phyloP scores from a whole-genome alignment of 1,284 basidiomycete genomes.

The Peniophora sp. region DNA sequence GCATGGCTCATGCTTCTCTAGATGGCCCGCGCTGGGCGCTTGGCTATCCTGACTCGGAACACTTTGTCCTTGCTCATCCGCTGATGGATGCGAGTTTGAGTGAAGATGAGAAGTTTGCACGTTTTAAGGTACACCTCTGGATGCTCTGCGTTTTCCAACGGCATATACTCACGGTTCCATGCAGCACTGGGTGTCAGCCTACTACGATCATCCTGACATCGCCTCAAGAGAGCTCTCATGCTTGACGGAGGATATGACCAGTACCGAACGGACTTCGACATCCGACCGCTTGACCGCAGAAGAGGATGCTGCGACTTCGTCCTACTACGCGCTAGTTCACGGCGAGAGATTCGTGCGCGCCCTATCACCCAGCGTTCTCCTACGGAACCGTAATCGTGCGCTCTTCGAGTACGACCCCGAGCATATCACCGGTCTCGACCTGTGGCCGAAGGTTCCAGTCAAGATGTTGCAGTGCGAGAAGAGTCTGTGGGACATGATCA shows the following conservation, averaged over 20 bases:
- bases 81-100: conserved; percentile 1
- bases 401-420: conserved; percentile 6
- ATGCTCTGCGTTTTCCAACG: background rate
- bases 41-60: conserved; percentile 2
- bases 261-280: background rate
- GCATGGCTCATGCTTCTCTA: background rate
- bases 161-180: background rate
- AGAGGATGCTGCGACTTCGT: conserved; percentile 6
- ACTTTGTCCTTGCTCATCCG: background rate
- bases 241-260: conserved; percentile 1
- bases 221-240: conserved; percentile 4
- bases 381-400: conserved; percentile 7
- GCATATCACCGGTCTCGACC: background rate
- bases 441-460: conserved; percentile 6
- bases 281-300: conserved; percentile 7
- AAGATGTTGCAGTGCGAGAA: conserved; percentile 7
- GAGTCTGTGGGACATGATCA: conserved; percentile 6
- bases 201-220: conserved; percentile 9
- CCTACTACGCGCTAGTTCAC: conserved; percentile 4
- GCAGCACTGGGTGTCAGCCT: conserved; percentile 8
- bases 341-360: conserved; percentile 4
- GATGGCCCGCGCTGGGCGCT: conserved; percentile 8
- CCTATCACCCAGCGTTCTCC: background rate
- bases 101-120: conserved; percentile 2
- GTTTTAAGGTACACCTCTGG: conserved; percentile 3